A percentile compares a stretch with the other conserved stretches of the same genome.
phyloP scores from a whole-genome alignment of 2,329 filamentous ascomycete genomes.

The Cytospora mali region DNA sequence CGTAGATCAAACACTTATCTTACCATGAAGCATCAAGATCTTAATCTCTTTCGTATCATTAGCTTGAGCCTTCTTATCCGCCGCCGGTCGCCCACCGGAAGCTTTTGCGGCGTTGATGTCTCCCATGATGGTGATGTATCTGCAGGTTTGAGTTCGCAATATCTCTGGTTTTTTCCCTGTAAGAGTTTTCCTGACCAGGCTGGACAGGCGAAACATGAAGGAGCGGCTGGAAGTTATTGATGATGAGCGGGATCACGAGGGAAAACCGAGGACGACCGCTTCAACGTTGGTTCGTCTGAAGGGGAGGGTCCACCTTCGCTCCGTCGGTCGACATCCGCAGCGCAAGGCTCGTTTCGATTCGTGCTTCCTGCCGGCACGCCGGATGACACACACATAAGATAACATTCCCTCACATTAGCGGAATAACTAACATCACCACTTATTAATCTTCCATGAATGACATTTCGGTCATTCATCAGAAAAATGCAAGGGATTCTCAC shows the following conservation, averaged over 20 bases:
- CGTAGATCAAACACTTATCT: constrained; percentile 17
- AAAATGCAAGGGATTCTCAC: neutral
- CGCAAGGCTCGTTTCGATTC: neutral
- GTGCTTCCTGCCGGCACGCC: neutral
- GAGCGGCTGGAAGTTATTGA: neutral
- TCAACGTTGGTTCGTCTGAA: neutral
- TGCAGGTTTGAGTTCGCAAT: neutral
- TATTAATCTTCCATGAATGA: too few relatives aligned
- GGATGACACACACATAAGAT: neutral
- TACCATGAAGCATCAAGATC: constrained; percentile 78
- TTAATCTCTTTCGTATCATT: constrained; percentile 57
- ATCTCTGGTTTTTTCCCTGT: neutral
- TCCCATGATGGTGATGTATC: constrained; percentile 18
- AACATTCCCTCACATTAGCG: too few relatives aligned
- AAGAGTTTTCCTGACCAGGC: neutral
- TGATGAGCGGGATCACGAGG: neutral
- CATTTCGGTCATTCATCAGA: neutral
- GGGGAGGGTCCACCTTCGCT: neutral
- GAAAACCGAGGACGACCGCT: neutral
- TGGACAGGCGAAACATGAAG: constrained; percentile 15
- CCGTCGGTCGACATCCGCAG: neutral
- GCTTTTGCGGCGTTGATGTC: neutral
- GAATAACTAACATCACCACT: too few relatives aligned
- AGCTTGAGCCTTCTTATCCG: constrained; percentile 35
- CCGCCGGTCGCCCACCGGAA: neutral